These are phyloP conservation scores for Fusarium fracticaudum DNA, from an alignment of 2,329 filamentous ascomycete genomes.

Conservation along the genomic window DNA sequence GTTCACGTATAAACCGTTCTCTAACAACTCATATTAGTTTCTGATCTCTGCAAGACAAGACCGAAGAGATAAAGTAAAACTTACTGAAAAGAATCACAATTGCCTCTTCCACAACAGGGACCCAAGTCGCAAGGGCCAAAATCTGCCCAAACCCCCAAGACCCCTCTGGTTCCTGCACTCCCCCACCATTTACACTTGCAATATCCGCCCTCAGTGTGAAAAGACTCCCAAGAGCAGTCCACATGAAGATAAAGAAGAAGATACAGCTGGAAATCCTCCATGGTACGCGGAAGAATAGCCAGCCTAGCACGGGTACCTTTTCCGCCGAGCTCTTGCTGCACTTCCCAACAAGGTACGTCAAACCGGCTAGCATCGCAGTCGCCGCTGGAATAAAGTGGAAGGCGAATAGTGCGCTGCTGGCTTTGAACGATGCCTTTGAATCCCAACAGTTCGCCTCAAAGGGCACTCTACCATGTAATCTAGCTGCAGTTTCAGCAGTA, in stretches of 20 bases:
- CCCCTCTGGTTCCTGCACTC: not conserved
- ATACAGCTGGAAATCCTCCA: fast-evolving
- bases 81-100: not conserved
- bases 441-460: not conserved
- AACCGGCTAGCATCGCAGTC: not conserved
- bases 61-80: fast-evolving
- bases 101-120: fast-evolving
- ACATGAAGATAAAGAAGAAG: not conserved
- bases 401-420: fast-evolving
- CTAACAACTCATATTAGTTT: fast-evolving
- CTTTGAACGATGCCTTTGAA: not conserved
- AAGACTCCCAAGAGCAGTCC: not conserved
- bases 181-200: not conserved
- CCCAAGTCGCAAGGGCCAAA: not conserved
- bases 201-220: fast-evolving
- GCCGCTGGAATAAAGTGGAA: fast-evolving
- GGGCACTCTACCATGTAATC: not conserved
- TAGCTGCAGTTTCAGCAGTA: not conserved
- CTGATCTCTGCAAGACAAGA: fast-evolving
- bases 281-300: not conserved
- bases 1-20: not conserved
- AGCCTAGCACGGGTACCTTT: not conserved
- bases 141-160: not conserved
- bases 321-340: not conserved
- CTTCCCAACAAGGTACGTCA: not conserved